Percentiles rank a stretch among this genome's conserved stretches.
These are phyloP conservation scores for Phytopythium chamaehyphon DNA, from an alignment of 352 stramenopile genomes.

Conservation along the genomic window DNA sequence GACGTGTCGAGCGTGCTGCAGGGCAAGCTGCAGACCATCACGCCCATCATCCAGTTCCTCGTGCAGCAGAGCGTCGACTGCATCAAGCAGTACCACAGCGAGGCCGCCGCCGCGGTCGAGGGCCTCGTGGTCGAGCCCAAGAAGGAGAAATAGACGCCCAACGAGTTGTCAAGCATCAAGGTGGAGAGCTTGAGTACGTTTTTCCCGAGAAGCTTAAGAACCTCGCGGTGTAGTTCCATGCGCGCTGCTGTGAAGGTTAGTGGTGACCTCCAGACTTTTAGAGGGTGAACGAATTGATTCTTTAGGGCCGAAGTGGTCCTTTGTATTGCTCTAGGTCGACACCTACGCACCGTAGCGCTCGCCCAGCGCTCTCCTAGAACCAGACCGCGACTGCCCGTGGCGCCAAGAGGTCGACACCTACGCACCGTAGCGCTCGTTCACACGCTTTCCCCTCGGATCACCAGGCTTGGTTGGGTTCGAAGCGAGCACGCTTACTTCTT, in stretches of 20 bases:
- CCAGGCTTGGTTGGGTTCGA: not conserved
- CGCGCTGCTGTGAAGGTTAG: too few relatives aligned
- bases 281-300: not conserved
- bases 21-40: conserved; percentile 51
- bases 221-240: too few relatives aligned
- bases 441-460: conserved; percentile 61
- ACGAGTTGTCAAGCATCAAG: too few relatives aligned
- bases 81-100: conserved; percentile 26
- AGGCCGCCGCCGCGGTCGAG: conserved; percentile 3
- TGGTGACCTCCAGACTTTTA: too few relatives aligned
- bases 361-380: conserved; percentile 70
- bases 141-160: conserved; percentile 48
- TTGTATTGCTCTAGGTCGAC: conserved; percentile 65
- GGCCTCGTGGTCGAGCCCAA: conserved; percentile 13
- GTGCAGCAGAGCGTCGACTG: conserved; percentile 46
- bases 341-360: conserved; percentile 91
- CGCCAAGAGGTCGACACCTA: conserved; percentile 76
- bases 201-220: too few relatives aligned
- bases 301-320: conserved; percentile 7
- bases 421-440: conserved; percentile 87
- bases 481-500: conserved; percentile 68
- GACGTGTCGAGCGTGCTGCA: conserved; percentile 52
- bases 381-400: not conserved
- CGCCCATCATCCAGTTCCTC: conserved; percentile 55
- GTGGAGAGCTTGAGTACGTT: too few relatives aligned